Base-by-base conservation (phyloP, 139 green algal genomes). In the Medakamo hakoo region DNA sequence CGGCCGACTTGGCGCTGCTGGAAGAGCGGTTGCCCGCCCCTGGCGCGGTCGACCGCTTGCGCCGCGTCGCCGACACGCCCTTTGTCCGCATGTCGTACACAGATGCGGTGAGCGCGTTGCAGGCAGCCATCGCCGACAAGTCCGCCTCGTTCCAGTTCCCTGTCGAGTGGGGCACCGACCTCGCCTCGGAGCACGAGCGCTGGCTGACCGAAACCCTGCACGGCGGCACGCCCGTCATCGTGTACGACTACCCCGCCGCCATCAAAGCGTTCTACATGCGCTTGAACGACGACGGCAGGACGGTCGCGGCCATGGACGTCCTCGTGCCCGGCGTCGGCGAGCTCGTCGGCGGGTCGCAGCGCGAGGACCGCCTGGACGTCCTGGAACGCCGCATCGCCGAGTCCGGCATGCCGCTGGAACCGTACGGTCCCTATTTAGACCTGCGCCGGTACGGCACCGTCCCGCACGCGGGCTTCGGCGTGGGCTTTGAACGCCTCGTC, bases 201-300 rank as follows among this genome's bases (percentile, higher is more conserved):
- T 96, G 91, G 71, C 70, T 98, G 49, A 84, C 84, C 2, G 93
- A 98, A 80, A 80, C 86, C 67, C 74, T 94, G 30, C 80, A 87
- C 94, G 76, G 74, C 85, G 77, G 40, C 40, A 52, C 40, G 16
- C 93, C 93, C 16, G 76, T 93, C 55, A 96, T 96, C 60, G 84
- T 97, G 67, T 95, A 94, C 81, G 85, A 97, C 84, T 97, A 96
- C 79, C 88, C 88, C 63, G 90, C 94, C 68, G 89, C 85, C 22
- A 95, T 95, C 82, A 81, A 85, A 73, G 87, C 92, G 27, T 98
- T 98, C 78, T 98, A 98, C 84, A 98, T 98, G 92, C 81, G 87
- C 57, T 76, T 92, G 29, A 99, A 99, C 74, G 83, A 91, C 30
- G 93, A 99, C 70, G 78, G 78, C 68, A 94, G 91, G 77, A 99